These are phyloP conservation scores for Tuber brumale DNA, from an alignment of 495 filamentous ascomycete species.

Conservation along the genomic window DNA sequence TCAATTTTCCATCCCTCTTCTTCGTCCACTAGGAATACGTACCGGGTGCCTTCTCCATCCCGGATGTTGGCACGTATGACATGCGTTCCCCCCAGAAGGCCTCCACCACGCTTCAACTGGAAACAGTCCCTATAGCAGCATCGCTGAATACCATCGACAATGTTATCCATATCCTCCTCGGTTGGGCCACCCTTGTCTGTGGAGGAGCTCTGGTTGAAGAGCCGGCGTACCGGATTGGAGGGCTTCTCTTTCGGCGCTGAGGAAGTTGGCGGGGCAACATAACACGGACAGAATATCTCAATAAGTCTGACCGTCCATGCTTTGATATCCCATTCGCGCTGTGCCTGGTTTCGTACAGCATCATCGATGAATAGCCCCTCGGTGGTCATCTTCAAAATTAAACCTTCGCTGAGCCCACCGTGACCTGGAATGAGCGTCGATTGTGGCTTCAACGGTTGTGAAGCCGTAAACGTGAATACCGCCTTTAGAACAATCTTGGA, in stretches of 20 bases:
- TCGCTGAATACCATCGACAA: constrained; percentile 32
- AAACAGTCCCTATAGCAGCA: constrained; percentile 33
- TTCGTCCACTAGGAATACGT: constrained; percentile 73
- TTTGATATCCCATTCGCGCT: constrained; percentile 95
- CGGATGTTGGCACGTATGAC: constrained; percentile 73
- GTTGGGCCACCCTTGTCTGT: constrained; percentile 18
- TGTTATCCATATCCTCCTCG: constrained; percentile 35
- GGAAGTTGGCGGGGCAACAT: constrained; percentile 31
- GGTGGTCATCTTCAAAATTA: constrained; percentile 75
- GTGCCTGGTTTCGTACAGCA: constrained; percentile 67
- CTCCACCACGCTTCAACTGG: constrained; percentile 32
- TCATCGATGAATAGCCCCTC: constrained; percentile 97
- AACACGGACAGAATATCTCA: constrained; percentile 76
- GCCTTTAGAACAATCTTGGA: constrained; percentile 91
- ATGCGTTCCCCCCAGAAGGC: constrained; percentile 50
- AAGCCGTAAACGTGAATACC: constrained; percentile 82
- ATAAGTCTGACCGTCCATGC: constrained; percentile 91
- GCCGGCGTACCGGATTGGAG: constrained; percentile 27
- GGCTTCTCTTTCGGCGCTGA: constrained; percentile 11
- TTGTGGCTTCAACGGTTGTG: constrained; percentile 70
- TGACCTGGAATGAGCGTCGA: constrained; percentile 72
- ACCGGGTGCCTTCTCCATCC: constrained; percentile 75
- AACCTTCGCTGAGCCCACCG: constrained; percentile 72
- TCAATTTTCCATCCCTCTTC: constrained; percentile 92
- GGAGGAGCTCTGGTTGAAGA: constrained; percentile 19